Conservation (phyloP, 2,329 filamentous ascomycete genomes). For the Albifimbria verrucaria region DNA sequence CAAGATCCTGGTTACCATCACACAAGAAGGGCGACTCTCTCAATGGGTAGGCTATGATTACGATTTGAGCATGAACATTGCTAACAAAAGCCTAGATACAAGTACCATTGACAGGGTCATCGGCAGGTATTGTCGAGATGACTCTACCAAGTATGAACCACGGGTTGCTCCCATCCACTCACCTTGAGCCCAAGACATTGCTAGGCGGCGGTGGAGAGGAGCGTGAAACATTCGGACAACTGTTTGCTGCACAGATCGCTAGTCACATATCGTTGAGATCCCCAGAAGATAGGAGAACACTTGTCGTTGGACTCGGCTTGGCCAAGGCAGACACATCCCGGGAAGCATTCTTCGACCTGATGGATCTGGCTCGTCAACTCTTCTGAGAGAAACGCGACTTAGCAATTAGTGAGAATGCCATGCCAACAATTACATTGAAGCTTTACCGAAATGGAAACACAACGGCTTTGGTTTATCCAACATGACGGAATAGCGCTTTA, state of each 20-base stretch:
- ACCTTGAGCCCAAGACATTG: constrained; percentile 82
- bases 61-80: background rate
- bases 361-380: constrained; percentile 60
- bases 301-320: constrained; percentile 62
- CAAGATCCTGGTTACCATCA: constrained; percentile 86
- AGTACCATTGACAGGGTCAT: constrained; percentile 69
- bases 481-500: too few relatives aligned
- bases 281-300: constrained; percentile 58
- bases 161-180: constrained; percentile 68
- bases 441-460: too few relatives aligned
- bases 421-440: too few relatives aligned
- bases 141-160: constrained; percentile 42
- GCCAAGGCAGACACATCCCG: constrained; percentile 46
- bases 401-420: background rate
- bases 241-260: constrained; percentile 86
- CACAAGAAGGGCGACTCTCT: constrained; percentile 77
- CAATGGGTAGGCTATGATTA: constrained; percentile 71
- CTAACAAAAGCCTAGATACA: constrained; percentile 55
- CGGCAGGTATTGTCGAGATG: constrained; percentile 62
- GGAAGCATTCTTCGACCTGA: constrained; percentile 60
- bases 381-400: constrained; percentile 28
- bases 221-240: constrained; percentile 79
- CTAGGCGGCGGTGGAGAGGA: constrained; percentile 78
- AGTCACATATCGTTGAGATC: constrained; percentile 71
- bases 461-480: too few relatives aligned